Base-by-base conservation (phyloP, 2,329 filamentous ascomycete genomes). In the Dothideomycetidae sp. region DNA sequence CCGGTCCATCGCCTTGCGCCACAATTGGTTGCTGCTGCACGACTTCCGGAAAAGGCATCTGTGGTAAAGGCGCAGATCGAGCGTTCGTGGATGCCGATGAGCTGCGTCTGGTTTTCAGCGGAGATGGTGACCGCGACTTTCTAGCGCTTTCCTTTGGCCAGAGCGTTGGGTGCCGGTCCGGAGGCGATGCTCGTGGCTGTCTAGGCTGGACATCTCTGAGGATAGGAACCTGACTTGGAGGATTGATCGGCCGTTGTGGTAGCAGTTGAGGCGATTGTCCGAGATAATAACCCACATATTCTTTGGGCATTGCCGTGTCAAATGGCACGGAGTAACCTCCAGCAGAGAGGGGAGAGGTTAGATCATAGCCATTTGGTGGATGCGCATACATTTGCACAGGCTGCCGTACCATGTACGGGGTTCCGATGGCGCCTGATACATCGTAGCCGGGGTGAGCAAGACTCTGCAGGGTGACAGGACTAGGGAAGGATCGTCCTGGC, bases 211-310 rank as follows among this genome's bases (percentile, higher is more conserved):
- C 60, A 41, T 57, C 50, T 28, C 50, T 41, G 14, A 57, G 43
- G 31, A 52, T 46, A 32, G 53, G 52, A 33, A 59, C 54, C 28
- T 55, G 50, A 18, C 32, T 16, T 14, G 35, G 30, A 12, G 40
- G 40, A 5, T 41, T 37, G 21, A 41, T 37, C 12, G 49, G 43
- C 37, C 50, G 53, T 32, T 55, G 53, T 14, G 54, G 55, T 11
- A 54, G 49, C 33, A 58, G 50, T 40, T 56, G 53, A 7, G 57
- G 53, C 31, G 64, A 61, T 16, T 66, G 61, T 9, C 56, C 58
- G 31, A 67, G 53, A 40, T 61, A 64, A 46, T 68, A 68, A 3
- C 64, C 64, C 10, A 66, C 54, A 44, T 67, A 68, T 42, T 68
- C 64, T 46, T 67, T 67, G 1, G 64, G 61, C 33, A 60, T 56